phyloP scores from a whole-genome alignment of 1,284 basidiomycete species.

The Puccinia novopanici region DNA sequence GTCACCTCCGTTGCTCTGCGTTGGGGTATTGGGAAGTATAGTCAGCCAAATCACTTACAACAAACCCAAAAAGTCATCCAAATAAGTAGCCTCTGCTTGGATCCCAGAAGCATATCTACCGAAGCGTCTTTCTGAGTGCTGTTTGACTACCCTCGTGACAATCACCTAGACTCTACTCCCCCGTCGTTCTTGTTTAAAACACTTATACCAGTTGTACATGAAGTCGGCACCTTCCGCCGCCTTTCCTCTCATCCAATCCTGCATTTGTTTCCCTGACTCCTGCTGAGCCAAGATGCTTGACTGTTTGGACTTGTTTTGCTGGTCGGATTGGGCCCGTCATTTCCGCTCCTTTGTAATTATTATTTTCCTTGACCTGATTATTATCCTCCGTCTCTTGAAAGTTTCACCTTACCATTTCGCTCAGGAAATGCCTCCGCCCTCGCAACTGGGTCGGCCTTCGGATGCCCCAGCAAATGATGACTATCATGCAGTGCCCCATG shows the following conservation, averaged over 20 bases:
- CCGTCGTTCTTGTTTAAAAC: neutral
- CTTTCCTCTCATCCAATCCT: neutral
- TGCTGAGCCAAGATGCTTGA: too few species aligned
- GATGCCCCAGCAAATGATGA: too few species aligned
- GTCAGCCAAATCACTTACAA: conserved; percentile 36
- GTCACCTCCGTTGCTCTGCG: neutral
- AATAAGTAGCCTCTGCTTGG: neutral
- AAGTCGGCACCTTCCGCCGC: neutral
- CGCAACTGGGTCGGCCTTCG: too few species aligned
- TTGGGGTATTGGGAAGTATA: neutral
- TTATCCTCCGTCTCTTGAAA: too few species aligned
- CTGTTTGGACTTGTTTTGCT: too few species aligned
- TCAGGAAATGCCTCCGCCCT: too few species aligned
- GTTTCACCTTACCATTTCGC: too few species aligned
- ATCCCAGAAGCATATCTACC: neutral
- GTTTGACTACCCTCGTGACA: neutral
- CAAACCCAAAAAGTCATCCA: conserved; percentile 22
- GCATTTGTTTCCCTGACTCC: too few species aligned
- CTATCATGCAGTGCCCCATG: too few species aligned
- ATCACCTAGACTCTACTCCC: neutral
- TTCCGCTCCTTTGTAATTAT: too few species aligned
- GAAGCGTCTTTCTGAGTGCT: neutral
- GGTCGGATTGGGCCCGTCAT: too few species aligned
- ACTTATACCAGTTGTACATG: neutral
- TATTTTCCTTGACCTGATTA: too few species aligned